Base-by-base conservation (phyloP, 2,329 filamentous ascomycete species). In the Fusarium beomiforme region DNA sequence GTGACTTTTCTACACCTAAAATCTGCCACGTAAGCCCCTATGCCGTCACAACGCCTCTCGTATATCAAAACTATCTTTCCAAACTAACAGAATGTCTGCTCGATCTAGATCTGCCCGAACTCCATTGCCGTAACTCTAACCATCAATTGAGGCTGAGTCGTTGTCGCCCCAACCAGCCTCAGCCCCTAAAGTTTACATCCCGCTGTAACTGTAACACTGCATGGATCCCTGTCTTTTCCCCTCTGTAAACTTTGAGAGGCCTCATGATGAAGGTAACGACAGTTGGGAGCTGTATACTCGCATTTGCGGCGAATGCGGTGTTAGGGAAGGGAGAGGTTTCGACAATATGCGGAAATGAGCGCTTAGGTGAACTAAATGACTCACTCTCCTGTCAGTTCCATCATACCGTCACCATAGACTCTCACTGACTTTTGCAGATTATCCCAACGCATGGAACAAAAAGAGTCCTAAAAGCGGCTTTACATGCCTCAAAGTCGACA, bases 401-500 rank as follows among this genome's bases (percentile, higher is more conserved):
- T 13, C 17, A 23, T 3, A 26, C 6, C 5, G 3, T 5, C 3
- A 4, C 11, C 1, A 5, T 19, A 21, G 14, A 17, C 6, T 9
- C 2, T 43, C 14, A 21, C 62, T 75, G 19, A 76, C 39, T 9
- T 0, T n/a, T 6, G 10, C 12, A 76, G 74, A 76, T 49, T 76
- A 75, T n/a, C 73, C 71, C 16, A 76, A 76, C 29, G 74, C 74
- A 17, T 76, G 74, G 74, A 76, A 76, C 16, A 50, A 57, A 14
- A 76, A 76, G 14, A 74, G 71, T 5, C 74, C 74, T 0, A 59
- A 75, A 6, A 47, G 42, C 9, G 74, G 74, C 31, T 76, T 76
- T n/a, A 59, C 73, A 4, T 76, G 74, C 47, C 51, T 76, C 46
- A 70, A 59, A 21, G 73, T 76, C 16, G 69, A 76, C 44, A 76